Evolutionary conservation across 2,329 filamentous ascomycete genomes (phyloP), one percentile per base, ranked within the genome.

Genomic region (Chlorencoelia australis): DNA sequence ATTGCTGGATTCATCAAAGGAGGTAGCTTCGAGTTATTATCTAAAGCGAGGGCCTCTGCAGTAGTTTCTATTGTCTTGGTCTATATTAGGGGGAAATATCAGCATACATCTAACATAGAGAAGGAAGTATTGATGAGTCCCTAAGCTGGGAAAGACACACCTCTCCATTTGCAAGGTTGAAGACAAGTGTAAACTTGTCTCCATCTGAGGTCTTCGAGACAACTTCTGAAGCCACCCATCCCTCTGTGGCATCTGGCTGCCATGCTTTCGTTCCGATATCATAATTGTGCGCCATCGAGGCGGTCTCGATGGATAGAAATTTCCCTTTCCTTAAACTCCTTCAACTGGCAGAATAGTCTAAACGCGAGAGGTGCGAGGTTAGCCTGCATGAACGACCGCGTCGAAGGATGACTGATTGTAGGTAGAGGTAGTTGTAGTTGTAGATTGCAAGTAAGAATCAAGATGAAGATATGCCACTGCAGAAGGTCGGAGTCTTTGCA

Each of bases 1-100:
- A 96, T 93, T 35, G 89, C 75, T 49, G 91, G 91, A 62, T 98
- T 98, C 87, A 96, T 96, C 53, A 98, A 64, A 33, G 91, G 91
- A 31, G 91, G 91, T 46, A 98, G 69, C 39, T 77, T 77, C 35
- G 79, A 66, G 63, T 88, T 80, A 56, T 78, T 82, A 58, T 80
- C 79, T 55, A 79, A 77, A 60, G 83, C 75, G 47, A 98, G 68
- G 51, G 79, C 85, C 51, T 79, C 75, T 45, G 78, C 62, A 11
- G 84, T 82, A 48, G 91, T 82, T 61, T 86, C 76, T 56, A 95
- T 64, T 8, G 72, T 76, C 68, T 85, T 91, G 57, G 72, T 78
- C 87, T 94, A 56, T 15, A 24, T 37, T 8, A 17, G 3, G 14
- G 39, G 17, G 16, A 13, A 29, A 25, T 17, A 35, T 56, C 30